phyloP scores from a whole-genome alignment of 1,284 basidiomycete species.

The Bjerkandera adusta region DNA sequence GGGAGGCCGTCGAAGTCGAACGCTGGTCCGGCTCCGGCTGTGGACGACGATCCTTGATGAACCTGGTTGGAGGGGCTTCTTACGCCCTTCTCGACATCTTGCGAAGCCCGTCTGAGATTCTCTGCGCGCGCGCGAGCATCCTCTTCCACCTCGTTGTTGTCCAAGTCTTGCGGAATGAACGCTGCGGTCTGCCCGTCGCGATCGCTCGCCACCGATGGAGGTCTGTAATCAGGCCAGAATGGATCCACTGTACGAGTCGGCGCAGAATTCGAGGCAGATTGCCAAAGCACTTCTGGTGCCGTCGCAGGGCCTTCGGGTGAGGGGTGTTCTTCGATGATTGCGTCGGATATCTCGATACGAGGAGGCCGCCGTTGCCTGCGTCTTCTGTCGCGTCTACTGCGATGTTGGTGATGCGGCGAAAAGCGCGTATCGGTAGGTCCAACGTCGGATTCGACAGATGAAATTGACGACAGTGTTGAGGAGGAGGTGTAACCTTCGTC shows the following conservation, averaged over 20 bases:
- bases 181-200: no score
- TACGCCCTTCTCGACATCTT: not conserved
- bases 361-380: constrained; percentile 20
- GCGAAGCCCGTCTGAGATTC: not conserved
- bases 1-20: constrained; percentile 64
- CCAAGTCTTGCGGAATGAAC: not conserved
- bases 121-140: not conserved
- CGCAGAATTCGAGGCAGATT: no score
- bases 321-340: constrained; percentile 58
- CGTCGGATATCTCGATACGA: constrained; percentile 57
- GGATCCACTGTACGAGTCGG: no score
- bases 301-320: constrained; percentile 54
- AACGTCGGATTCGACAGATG: no score
- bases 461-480: no score
- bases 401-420: constrained; percentile 1
- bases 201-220: no score
- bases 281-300: constrained; percentile 34
- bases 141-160: not conserved
- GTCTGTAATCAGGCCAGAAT: no score
- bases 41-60: constrained; percentile 21
- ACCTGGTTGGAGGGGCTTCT: no score
- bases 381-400: constrained; percentile 2
- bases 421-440: no score
- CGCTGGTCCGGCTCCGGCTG: constrained; percentile 42
- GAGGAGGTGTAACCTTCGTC: no score